phyloP scores from a whole-genome alignment of 352 stramenopile genomes.

The Phytopythium sindhum region DNA sequence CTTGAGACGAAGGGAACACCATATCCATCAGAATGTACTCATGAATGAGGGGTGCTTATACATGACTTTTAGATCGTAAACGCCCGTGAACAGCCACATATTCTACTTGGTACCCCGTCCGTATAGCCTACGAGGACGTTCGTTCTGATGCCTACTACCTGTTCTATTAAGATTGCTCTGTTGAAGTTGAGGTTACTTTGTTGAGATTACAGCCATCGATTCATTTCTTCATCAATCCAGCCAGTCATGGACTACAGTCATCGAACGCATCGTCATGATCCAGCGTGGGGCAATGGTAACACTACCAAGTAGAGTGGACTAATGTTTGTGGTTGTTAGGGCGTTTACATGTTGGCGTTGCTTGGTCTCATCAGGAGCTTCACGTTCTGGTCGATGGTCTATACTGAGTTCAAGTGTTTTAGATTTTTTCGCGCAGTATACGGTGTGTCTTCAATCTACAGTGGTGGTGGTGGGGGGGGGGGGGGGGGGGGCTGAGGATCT shows the following conservation, averaged over 20 bases:
- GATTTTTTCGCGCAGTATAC: not conserved
- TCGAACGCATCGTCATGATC: conserved; percentile 1
- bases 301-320: not conserved
- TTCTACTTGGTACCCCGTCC: too few relatives aligned
- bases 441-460: not conserved
- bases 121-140: too few relatives aligned
- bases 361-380: not conserved
- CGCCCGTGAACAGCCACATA: too few relatives aligned
- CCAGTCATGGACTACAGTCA: not conserved
- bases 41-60: too few relatives aligned
- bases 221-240: not conserved
- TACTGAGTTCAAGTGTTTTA: not conserved
- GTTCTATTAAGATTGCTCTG: too few relatives aligned
- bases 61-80: too few relatives aligned
- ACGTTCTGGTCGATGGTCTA: not conserved
- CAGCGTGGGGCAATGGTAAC: not conserved
- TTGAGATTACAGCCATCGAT: too few relatives aligned
- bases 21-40: too few relatives aligned
- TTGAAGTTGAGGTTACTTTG: too few relatives aligned
- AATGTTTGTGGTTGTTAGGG: not conserved
- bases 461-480: too few relatives aligned
- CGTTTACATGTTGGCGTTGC: not conserved
- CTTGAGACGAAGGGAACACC: too few relatives aligned
- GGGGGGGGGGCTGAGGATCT: not conserved
- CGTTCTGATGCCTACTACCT: too few relatives aligned